Conservation (phyloP, 2,329 filamentous ascomycete genomes). For the Paraphoma chrysanthemicola region DNA sequence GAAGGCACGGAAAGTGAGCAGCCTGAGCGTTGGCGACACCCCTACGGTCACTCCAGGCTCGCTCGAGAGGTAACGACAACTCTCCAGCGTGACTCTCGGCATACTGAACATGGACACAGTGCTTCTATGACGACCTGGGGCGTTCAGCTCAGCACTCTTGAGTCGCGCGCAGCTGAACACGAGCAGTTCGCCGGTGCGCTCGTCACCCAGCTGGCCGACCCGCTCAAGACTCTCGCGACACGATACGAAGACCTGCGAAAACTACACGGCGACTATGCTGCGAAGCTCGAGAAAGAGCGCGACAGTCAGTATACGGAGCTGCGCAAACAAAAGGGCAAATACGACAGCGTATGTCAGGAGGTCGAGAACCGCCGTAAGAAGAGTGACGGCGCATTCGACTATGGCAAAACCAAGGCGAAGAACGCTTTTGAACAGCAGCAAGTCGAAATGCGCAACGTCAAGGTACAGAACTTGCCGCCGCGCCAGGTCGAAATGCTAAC, state of each 20-base stretch:
- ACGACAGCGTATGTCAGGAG: constrained; percentile 91
- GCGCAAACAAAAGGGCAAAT: constrained; percentile 90
- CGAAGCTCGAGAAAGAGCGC: constrained; percentile 87
- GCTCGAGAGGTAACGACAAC: constrained; percentile 73
- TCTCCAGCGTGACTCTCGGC: background rate
- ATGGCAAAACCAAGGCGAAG: constrained; percentile 85
- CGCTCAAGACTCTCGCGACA: constrained; percentile 74
- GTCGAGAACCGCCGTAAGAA: constrained; percentile 96
- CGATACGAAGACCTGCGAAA: constrained; percentile 94
- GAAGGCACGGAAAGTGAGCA: constrained; percentile 88
- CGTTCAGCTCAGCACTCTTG: constrained; percentile 88
- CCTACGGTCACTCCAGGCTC: constrained; percentile 94
- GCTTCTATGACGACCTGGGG: constrained; percentile 97
- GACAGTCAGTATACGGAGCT: constrained; percentile 84
- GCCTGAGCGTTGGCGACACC: constrained; percentile 89
- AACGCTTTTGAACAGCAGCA: constrained; percentile 91
- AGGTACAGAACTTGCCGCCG: constrained; percentile 50
- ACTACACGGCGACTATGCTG: constrained; percentile 85
- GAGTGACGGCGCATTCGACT: constrained; percentile 88
- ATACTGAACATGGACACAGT: constrained; percentile 53
- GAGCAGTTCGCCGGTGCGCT: constrained; percentile 83
- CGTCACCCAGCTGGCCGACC: constrained; percentile 81
- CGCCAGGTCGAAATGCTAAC: constrained; percentile 27
- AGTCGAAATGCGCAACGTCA: constrained; percentile 94
- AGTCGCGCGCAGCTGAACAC: constrained; percentile 86